phyloP scores from a whole-genome alignment of 2,329 filamentous ascomycete species.

The Cordyceps fumosorosea region DNA sequence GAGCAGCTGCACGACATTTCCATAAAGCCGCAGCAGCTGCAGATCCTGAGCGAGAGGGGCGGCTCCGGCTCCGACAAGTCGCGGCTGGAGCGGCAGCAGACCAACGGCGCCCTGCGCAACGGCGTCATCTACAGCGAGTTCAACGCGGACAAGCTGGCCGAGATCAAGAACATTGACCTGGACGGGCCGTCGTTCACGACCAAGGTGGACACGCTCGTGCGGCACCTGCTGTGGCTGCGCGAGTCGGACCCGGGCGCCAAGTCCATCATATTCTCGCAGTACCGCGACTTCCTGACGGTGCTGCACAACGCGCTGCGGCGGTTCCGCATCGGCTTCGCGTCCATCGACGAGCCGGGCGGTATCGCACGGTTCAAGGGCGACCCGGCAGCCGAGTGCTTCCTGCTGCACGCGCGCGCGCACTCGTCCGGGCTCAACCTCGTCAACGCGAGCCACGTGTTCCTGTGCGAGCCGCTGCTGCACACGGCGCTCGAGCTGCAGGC shows the following conservation, averaged over 20 bases:
- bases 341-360: conserved; percentile 62
- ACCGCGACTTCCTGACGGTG: conserved; percentile 71
- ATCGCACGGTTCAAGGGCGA: conserved; percentile 73
- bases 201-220: conserved; percentile 77
- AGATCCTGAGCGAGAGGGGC: conserved; percentile 44
- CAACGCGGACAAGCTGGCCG: conserved; percentile 59
- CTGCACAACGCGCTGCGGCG: conserved; percentile 62
- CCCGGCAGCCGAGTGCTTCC: conserved; percentile 68
- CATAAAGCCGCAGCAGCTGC: conserved; percentile 68
- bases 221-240: conserved; percentile 81
- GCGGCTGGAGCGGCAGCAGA: conserved; percentile 19
- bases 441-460: conserved; percentile 87
- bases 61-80: conserved; percentile 12
- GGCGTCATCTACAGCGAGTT: conserved; percentile 71
- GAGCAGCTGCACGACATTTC: conserved; percentile 79
- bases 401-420: conserved; percentile 84
- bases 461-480: conserved; percentile 90
- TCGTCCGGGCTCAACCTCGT: conserved; percentile 86
- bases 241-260: conserved; percentile 81
- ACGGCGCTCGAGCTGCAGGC: conserved; percentile 91
- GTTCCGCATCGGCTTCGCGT: conserved; percentile 67
- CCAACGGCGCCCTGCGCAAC: conserved; percentile 46
- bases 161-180: conserved; percentile 79
- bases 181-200: conserved; percentile 70
- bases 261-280: conserved; percentile 88